These are phyloP conservation scores for Colletotrichum graminicola DNA, from an alignment of 2,329 filamentous ascomycete genomes.

Conservation along the genomic window DNA sequence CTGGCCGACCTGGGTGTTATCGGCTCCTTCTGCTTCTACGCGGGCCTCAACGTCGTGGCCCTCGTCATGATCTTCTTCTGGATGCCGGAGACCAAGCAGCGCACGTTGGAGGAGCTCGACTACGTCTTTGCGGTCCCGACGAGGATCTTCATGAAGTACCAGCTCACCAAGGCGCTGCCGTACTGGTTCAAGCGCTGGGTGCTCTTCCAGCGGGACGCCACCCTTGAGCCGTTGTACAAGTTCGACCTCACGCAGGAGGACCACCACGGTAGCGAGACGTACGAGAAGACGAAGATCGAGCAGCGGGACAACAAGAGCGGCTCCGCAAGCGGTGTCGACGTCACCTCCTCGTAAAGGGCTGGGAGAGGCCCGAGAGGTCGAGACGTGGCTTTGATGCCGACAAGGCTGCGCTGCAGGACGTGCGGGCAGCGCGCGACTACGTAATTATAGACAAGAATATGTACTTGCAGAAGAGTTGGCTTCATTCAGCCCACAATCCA, in stretches of 20 bases:
- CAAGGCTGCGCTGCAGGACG: constrained; percentile 12
- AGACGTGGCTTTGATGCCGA: background rate
- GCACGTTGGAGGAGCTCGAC: constrained; percentile 62
- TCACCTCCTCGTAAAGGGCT: constrained; percentile 7
- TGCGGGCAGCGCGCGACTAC: constrained; percentile 22
- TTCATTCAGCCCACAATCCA: constrained; percentile 21
- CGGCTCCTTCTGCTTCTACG: constrained; percentile 65
- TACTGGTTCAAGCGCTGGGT: constrained; percentile 51
- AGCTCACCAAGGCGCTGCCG: constrained; percentile 50
- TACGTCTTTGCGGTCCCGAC: constrained; percentile 54
- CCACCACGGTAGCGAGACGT: constrained; percentile 47
- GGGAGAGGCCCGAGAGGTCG: background rate
- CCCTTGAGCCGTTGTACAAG: constrained; percentile 58
- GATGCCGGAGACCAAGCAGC: constrained; percentile 71
- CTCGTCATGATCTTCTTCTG: constrained; percentile 68
- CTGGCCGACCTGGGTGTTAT: constrained; percentile 50
- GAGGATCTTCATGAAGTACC: constrained; percentile 49
- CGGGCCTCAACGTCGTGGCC: constrained; percentile 66
- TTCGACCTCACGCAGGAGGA: constrained; percentile 51
- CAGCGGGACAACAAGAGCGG: constrained; percentile 50
- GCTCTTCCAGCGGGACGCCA: constrained; percentile 48
- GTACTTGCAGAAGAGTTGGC: background rate
- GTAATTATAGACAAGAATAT: constrained; percentile 18
- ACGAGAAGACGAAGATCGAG: constrained; percentile 55
- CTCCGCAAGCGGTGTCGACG: constrained; percentile 6